A percentile compares a stretch with the other conserved stretches of the same genome.
These are phyloP conservation scores for Plectosphaerella plurivora DNA, from an alignment of 2,329 filamentous ascomycete species.

Conservation along the genomic window DNA sequence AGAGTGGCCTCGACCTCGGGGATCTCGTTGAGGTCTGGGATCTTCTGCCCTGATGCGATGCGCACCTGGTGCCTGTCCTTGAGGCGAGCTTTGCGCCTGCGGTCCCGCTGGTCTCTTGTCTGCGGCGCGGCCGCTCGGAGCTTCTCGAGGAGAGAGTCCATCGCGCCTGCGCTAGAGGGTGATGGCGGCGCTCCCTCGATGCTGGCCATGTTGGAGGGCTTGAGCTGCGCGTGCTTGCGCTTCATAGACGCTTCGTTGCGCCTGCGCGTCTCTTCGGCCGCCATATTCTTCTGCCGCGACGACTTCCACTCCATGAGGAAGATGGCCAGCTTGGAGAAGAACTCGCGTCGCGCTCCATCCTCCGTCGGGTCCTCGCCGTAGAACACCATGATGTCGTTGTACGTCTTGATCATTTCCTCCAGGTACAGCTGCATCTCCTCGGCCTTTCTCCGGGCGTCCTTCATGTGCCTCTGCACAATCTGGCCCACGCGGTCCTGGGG, in stretches of 20 bases:
- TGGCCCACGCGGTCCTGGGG: constrained; percentile 92
- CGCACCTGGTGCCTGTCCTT: constrained; percentile 90
- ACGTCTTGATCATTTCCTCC: constrained; percentile 86
- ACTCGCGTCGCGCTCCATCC: constrained; percentile 89
- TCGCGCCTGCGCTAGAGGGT: constrained; percentile 77
- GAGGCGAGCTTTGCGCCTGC: constrained; percentile 77
- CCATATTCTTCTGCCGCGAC: constrained; percentile 87
- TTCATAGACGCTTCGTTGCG: constrained; percentile 91
- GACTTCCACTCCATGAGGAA: constrained; percentile 96
- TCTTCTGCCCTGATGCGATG: constrained; percentile 81
- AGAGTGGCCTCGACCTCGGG: constrained; percentile 46
- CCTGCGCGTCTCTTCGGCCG: constrained; percentile 73
- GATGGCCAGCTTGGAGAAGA: constrained; percentile 87
- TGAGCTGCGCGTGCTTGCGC: constrained; percentile 74
- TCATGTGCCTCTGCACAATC: constrained; percentile 90
- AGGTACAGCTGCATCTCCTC: constrained; percentile 93
- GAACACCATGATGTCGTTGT: constrained; percentile 93
- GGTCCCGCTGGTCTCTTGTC: constrained; percentile 81
- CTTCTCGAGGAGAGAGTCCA: constrained; percentile 95
- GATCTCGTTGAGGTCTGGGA: constrained; percentile 68
- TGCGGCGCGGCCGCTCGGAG: constrained; percentile 89
- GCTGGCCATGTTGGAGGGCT: constrained; percentile 36
- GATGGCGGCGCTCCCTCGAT: constrained; percentile 49
- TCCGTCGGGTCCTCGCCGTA: constrained; percentile 92
- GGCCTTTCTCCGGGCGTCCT: constrained; percentile 90